Conservation (phyloP, 1,284 basidiomycete genomes). For the Cryptococcus neoformans region DNA sequence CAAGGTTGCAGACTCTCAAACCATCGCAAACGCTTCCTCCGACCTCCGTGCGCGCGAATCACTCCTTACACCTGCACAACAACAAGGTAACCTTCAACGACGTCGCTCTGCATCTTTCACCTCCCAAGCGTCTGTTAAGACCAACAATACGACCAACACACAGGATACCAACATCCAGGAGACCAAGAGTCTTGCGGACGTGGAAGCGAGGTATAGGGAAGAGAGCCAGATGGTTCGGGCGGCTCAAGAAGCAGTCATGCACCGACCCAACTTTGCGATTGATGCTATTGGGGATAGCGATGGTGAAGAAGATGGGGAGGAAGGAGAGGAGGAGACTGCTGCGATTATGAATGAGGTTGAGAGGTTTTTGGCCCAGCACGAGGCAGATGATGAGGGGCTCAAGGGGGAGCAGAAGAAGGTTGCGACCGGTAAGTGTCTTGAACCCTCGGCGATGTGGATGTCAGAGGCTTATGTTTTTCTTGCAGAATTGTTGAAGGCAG, state of each 20-base stretch:
- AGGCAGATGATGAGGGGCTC: slow-evolving; percentile 69
- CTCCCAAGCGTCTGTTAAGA: slow-evolving; percentile 47
- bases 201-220: slow-evolving; percentile 34
- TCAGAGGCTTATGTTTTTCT: background rate
- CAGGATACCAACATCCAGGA: slow-evolving; percentile 31
- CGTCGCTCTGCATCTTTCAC: slow-evolving; percentile 25
- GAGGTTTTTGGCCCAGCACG: slow-evolving; percentile 75
- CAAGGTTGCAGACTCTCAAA: slow-evolving; percentile 62
- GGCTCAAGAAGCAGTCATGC: slow-evolving; percentile 78
- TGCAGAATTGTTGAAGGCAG: slow-evolving; percentile 36
- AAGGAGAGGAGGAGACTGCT: slow-evolving; percentile 59
- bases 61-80: slow-evolving; percentile 57
- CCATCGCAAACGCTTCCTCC: slow-evolving; percentile 51
- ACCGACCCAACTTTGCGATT: slow-evolving; percentile 87
- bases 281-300: slow-evolving; percentile 84
- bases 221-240: slow-evolving; percentile 62
- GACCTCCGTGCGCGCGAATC: slow-evolving; percentile 87
- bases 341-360: slow-evolving; percentile 86
- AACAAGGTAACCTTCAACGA: slow-evolving; percentile 26
- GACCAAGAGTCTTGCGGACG: slow-evolving; percentile 23
- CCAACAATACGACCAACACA: slow-evolving; percentile 47
- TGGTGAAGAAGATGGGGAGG: slow-evolving; percentile 55
- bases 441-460: background rate
- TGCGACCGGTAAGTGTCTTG: slow-evolving; percentile 25
- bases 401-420: slow-evolving; percentile 78